Evolutionary conservation across 169 alveolate genomes (phyloP).

Genomic region (Sarcocystis neurona): DNA sequence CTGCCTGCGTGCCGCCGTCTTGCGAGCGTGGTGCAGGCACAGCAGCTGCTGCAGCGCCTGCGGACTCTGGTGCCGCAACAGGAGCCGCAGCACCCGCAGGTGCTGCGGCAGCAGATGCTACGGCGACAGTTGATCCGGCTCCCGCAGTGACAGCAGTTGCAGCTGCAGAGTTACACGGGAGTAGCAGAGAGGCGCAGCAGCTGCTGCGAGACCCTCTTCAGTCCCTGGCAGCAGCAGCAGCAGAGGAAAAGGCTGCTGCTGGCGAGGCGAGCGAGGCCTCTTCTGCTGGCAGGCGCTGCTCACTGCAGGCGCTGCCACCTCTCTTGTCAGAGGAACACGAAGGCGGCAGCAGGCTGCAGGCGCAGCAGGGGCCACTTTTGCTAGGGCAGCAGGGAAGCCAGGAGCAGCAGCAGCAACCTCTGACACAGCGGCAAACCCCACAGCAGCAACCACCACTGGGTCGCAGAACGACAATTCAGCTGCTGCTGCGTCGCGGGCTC

Average conservation of each 20-base stretch:
- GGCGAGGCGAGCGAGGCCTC: neutral
- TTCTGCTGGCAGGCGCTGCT: too few relatives aligned
- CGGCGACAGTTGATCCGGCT: neutral
- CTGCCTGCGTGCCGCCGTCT: neutral
- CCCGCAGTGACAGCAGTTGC: neutral
- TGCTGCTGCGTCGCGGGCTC: too few relatives aligned
- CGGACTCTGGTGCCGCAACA: neutral
- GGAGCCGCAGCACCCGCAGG: neutral
- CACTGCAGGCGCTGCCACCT: too few relatives aligned
- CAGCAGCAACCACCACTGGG: too few relatives aligned
- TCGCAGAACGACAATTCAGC: too few relatives aligned
- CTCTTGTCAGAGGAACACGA: too few relatives aligned
- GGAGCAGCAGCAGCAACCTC: too few relatives aligned
- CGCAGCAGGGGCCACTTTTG: too few relatives aligned
- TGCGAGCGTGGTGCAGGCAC: neutral
- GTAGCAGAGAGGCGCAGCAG: neutral
- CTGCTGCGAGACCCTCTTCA: neutral
- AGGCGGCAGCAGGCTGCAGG: too few relatives aligned
- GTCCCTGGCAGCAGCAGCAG: neutral
- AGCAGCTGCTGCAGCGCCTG: neutral
- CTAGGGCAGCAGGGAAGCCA: too few relatives aligned
- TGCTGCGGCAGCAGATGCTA: neutral
- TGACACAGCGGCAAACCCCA: too few relatives aligned
- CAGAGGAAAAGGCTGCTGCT: neutral
- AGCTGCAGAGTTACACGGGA: neutral